Base-by-base conservation (phyloP, 345 rosid genomes). In the Heritiera littoralis region DNA sequence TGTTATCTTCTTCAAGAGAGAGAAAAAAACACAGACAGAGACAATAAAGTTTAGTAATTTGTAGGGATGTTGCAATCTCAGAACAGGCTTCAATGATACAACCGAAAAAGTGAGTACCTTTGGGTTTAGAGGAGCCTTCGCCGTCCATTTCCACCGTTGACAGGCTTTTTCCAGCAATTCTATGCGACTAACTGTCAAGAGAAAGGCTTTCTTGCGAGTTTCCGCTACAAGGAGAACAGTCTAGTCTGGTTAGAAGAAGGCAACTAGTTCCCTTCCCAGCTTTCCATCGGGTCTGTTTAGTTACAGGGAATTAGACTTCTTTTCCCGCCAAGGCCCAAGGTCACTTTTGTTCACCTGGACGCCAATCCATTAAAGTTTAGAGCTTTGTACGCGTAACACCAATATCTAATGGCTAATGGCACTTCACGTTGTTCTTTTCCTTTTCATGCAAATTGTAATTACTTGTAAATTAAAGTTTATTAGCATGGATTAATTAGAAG, bases 61-160 rank as follows among this genome's bases (percentile, higher is more conserved):
- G 59, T 46, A 5, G 12, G 38, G 6, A 18, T 14, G 65, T 56
- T 41, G 48, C 28, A 35, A 54, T 20, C 49, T 18, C 10, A 55
- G 48, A 72, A 6, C 35, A 58, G 30, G 58, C 23, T 15, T 60
- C 46, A 59, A 46, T 56, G 9, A 12, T 40, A 30, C 7, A 46
- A 43, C 6, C 9, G 14, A 3, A 8, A 55, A 48, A 20, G 18
- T 4, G 35, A 38, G 9, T 20, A 74, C 90, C 88, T 84, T 77
- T 63, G 8, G 78, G 23, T 72, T 77, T 68, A 15, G 81, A 74
- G 20, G 85, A 51, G 46, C 78, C 80, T 58, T 88, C 91, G 75
- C 78, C 81, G 43, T 88, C 88, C 88, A 83, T 72, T 56, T 88
- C 90, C 88, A 76, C 79, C 30, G 14, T 32, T 70, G 12, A 65